Evolutionary conservation across 805 yeast genomes (phyloP).

Genomic region (Metschnikowia noctiluminum): DNA sequence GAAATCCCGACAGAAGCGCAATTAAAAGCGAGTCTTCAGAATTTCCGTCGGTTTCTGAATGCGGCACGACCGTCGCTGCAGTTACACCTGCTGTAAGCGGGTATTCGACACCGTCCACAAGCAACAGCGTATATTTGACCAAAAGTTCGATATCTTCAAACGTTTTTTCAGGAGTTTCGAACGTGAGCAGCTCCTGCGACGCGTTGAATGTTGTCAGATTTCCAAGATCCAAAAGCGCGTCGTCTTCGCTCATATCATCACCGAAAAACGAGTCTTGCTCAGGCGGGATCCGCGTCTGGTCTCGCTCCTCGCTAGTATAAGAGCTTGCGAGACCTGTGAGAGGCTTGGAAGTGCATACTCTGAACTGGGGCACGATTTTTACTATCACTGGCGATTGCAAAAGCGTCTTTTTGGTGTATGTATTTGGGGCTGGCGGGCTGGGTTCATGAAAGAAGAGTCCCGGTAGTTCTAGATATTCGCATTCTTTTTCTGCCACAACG

Average conservation of each 20-base stretch:
- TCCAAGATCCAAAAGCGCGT: slow-evolving; percentile 17
- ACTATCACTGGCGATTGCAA: slow-evolving; percentile 39
- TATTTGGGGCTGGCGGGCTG: not conserved
- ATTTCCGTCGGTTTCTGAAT: slow-evolving; percentile 4
- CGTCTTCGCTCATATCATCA: slow-evolving; percentile 35
- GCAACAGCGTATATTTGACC: slow-evolving; percentile 30
- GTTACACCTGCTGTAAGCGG: slow-evolving; percentile 31
- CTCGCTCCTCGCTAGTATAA: slow-evolving; percentile 36
- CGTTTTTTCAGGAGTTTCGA: slow-evolving; percentile 4
- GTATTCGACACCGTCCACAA: slow-evolving; percentile 30
- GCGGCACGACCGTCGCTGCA: slow-evolving; percentile 26
- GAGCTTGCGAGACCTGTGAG: slow-evolving; percentile 32
- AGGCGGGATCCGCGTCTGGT: slow-evolving; percentile 30
- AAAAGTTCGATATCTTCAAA: slow-evolving; percentile 22
- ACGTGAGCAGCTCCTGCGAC: slow-evolving; percentile 3
- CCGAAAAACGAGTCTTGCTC: slow-evolving; percentile 38
- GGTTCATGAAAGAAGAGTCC: slow-evolving; percentile 2
- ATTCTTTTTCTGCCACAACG: too few species aligned
- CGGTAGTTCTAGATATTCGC: not conserved
- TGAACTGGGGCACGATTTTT: slow-evolving; percentile 32
- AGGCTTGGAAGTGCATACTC: slow-evolving; percentile 30
- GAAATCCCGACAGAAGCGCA: slow-evolving; percentile 38
- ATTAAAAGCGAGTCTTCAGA: slow-evolving; percentile 39
- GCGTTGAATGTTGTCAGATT: not conserved
- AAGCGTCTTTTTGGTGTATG: slow-evolving; percentile 34